Conservation (phyloP, 1,284 basidiomycete genomes). For the Thecaphora thlaspeos region DNA sequence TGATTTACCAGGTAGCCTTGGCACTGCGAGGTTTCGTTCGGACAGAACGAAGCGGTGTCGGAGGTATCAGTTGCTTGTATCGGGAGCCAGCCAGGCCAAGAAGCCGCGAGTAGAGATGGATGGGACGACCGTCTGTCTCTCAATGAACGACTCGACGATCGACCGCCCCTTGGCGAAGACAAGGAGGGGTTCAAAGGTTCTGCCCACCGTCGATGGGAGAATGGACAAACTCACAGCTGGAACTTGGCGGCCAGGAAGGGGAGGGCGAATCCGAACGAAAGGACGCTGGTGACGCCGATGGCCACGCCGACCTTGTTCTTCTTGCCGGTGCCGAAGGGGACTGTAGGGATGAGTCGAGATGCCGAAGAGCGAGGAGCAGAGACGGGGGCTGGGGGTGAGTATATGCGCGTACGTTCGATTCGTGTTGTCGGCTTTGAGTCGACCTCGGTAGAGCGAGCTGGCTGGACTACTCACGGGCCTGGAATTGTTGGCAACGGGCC, state of each 20-base stretch:
- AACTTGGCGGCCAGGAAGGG: constrained; percentile 51
- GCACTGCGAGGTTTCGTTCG: constrained; percentile 6
- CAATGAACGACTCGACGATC: too few relatives aligned
- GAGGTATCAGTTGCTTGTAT: too few relatives aligned
- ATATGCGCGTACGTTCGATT: too few relatives aligned
- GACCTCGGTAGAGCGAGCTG: neutral
- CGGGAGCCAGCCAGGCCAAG: too few relatives aligned
- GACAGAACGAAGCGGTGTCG: neutral
- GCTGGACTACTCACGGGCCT: neutral
- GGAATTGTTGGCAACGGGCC: neutral
- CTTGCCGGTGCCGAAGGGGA: constrained; percentile 51
- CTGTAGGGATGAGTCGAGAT: constrained; percentile 11
- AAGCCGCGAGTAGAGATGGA: too few relatives aligned
- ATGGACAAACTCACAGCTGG: constrained; percentile 46
- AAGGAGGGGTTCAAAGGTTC: too few relatives aligned
- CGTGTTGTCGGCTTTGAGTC: too few relatives aligned
- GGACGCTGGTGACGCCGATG: constrained; percentile 45
- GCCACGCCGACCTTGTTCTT: constrained; percentile 49
- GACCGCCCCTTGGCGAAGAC: too few relatives aligned
- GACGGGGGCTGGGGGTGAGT: too few relatives aligned
- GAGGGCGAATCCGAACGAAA: constrained; percentile 45
- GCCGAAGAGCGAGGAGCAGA: too few relatives aligned
- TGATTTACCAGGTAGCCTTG: constrained; percentile 32
- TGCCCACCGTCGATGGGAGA: too few relatives aligned
- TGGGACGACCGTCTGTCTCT: too few relatives aligned